Percentiles rank a stretch among this genome's conserved stretches.
These are phyloP conservation scores for Trichoderma simmonsii DNA, from an alignment of 2,329 filamentous ascomycete genomes.

Conservation along the genomic window DNA sequence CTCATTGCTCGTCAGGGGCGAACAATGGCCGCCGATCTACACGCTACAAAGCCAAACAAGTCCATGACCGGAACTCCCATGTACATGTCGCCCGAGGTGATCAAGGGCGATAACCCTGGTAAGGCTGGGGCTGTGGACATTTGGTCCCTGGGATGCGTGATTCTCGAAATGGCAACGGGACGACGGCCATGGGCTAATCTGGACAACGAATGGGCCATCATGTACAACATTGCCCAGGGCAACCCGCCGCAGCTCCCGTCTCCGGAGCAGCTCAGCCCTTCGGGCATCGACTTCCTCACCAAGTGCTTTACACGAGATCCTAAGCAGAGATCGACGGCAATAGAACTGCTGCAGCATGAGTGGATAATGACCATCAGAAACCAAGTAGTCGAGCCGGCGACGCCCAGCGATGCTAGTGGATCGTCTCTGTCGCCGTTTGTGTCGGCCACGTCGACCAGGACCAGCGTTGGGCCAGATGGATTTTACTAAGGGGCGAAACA, in stretches of 20 bases:
- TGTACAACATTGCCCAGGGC: conserved; percentile 99
- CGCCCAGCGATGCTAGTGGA: conserved; percentile 55
- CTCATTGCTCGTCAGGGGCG: conserved; percentile 92
- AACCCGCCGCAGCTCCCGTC: conserved; percentile 84
- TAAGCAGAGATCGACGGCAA: conserved; percentile 70
- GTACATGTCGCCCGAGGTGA: conserved; percentile 99
- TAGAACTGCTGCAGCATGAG: conserved; percentile 89
- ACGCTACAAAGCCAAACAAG: conserved; percentile 66
- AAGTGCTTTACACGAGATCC: conserved; percentile 87
- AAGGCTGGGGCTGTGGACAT: conserved; percentile 87
- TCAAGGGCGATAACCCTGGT: conserved; percentile 79
- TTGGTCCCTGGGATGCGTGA: conserved; percentile 95
- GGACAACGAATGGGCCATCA: conserved; percentile 99
- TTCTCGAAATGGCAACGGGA: conserved; percentile 96
- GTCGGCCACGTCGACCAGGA: conserved; percentile 31
- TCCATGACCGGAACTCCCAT: conserved; percentile 98
- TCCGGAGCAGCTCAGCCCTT: conserved; percentile 75
- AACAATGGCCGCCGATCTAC: conserved; percentile 65
- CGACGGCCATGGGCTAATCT: conserved; percentile 90
- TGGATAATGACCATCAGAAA: conserved; percentile 72
- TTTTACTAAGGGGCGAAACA: conserved; percentile 8
- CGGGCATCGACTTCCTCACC: conserved; percentile 83
- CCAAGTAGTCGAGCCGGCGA: conserved; percentile 62
- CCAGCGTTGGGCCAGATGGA: conserved; percentile 30
- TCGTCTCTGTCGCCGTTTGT: conserved; percentile 39